Percentiles rank a stretch among this genome's conserved stretches.
phyloP scores from a whole-genome alignment of 176 grass and related monocot genomes.

The Panicum miliaceum region DNA sequence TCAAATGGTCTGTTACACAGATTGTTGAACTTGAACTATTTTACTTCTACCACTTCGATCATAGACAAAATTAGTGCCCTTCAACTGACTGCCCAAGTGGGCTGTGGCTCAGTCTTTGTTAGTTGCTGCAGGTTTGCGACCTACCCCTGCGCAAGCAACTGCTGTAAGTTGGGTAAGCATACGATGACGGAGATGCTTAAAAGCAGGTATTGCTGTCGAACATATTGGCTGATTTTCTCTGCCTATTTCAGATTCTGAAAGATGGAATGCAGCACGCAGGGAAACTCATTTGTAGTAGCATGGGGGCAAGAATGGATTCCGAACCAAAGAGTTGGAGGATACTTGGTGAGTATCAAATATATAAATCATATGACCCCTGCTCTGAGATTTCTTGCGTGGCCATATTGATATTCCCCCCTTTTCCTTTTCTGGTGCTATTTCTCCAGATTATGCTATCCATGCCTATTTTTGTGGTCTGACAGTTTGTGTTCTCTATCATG shows the following conservation, averaged over 20 bases:
- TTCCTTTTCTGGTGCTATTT: neutral
- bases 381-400: slow-evolving; percentile 25
- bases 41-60: neutral
- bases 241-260: slow-evolving; percentile 78
- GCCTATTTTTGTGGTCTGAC: slow-evolving; percentile 31
- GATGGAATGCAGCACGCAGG: slow-evolving; percentile 98
- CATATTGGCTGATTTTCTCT: slow-evolving; percentile 42
- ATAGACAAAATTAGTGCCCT: slow-evolving; percentile 16
- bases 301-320: slow-evolving; percentile 97
- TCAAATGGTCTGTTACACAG: neutral
- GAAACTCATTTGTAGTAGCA: slow-evolving; percentile 93
- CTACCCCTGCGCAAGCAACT: slow-evolving; percentile 85
- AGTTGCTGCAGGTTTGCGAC: slow-evolving; percentile 91
- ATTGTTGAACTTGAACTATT: neutral
- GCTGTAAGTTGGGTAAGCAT: slow-evolving; percentile 94
- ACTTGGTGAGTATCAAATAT: slow-evolving; percentile 58
- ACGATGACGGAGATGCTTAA: slow-evolving; percentile 30
- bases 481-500: slow-evolving; percentile 91
- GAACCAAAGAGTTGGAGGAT: slow-evolving; percentile 99
- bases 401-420: neutral
- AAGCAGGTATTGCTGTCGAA: slow-evolving; percentile 9
- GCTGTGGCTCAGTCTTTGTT: slow-evolving; percentile 89
- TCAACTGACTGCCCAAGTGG: slow-evolving; percentile 62
- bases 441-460: slow-evolving; percentile 19
- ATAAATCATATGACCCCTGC: neutral